Base-by-base conservation (phyloP, 2,329 filamentous ascomycete genomes). In the Elsinoe necatrix region DNA sequence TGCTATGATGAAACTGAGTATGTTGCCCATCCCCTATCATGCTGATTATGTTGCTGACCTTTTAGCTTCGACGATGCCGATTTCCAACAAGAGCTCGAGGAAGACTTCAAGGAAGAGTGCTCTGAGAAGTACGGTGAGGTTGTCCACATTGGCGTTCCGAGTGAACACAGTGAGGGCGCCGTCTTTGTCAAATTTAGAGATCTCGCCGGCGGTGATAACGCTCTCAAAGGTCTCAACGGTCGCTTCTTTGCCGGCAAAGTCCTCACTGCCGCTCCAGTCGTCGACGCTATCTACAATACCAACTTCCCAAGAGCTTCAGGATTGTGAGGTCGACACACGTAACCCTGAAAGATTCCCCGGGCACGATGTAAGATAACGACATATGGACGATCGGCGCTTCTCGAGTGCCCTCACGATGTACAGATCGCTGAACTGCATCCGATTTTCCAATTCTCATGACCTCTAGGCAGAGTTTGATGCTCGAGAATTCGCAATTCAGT, bases 121-220 rank as follows among this genome's bases (percentile, higher is more conserved):
- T 88, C 95, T 76, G 80, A 84, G 66, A 95, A 93, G 79, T 98
- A 97, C 78, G 93, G 93, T 68, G 88, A 92, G 66, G 92, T 98
- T 67, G 90, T 97, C 72, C 93, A 98, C 82, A 95, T 97, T 74
- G 67, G 63, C 58, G 59, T 69, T 54, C 83, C 90, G 65, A 84
- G 87, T 63, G 54, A 56, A 16, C 54, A 45, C 29, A 95, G 95
- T 75, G 93, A 90, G 48, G 93, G 93, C 73, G 93, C 98, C 70
- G 92, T 98, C 66, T 98, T 95, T 73, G 84, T 98, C 72, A 98
- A 98, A 73, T 98, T 98, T 76, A 90, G 95, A 74, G 87, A 89
- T 68, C 88, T 97, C 61, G 84, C 91, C 71, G 92, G 92, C 65
- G 92, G 92, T 70, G 89, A 96, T 74, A 97, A 96, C 70, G 93